phyloP scores from a whole-genome alignment of 1,139 yeast species.

The Sugiyamaella novakii region DNA sequence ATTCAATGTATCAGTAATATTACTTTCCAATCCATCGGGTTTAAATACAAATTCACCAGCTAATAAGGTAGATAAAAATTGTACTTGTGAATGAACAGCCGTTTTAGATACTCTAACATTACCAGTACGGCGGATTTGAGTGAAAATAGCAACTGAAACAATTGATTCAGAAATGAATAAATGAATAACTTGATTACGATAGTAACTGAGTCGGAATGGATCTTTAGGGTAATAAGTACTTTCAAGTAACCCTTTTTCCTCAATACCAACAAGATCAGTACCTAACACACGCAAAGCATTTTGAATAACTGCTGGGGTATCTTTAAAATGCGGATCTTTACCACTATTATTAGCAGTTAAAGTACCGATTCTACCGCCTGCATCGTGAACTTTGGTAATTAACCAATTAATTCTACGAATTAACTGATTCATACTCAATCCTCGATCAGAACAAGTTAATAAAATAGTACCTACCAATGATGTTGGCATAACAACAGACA shows the following conservation, averaged over 20 bases:
- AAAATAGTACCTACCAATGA: constrained; percentile 48
- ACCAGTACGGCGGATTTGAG: constrained; percentile 30
- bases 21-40: constrained; percentile 43
- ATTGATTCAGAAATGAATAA: constrained; percentile 48
- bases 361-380: constrained; percentile 48
- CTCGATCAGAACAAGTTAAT: constrained; percentile 45
- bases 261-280: constrained; percentile 42
- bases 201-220: constrained; percentile 47
- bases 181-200: constrained; percentile 49
- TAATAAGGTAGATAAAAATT: constrained; percentile 42
- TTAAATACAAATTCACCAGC: constrained; percentile 48
- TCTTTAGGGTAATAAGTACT: constrained; percentile 46
- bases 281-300: constrained; percentile 47
- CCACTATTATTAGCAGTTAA: constrained; percentile 26
- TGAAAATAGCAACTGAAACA: constrained; percentile 44
- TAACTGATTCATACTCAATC: constrained; percentile 43
- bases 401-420: constrained; percentile 44
- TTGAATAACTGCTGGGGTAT: constrained; percentile 41
- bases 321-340: constrained; percentile 26
- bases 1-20: constrained; percentile 40
- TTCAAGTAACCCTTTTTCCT: constrained; percentile 43
- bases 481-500: constrained; percentile 50
- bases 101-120: constrained; percentile 26
- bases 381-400: constrained; percentile 40
- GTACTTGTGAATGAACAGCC: constrained; percentile 37